Conservation (phyloP, 2,329 filamentous ascomycete species). For the Cercospora zeina region DNA sequence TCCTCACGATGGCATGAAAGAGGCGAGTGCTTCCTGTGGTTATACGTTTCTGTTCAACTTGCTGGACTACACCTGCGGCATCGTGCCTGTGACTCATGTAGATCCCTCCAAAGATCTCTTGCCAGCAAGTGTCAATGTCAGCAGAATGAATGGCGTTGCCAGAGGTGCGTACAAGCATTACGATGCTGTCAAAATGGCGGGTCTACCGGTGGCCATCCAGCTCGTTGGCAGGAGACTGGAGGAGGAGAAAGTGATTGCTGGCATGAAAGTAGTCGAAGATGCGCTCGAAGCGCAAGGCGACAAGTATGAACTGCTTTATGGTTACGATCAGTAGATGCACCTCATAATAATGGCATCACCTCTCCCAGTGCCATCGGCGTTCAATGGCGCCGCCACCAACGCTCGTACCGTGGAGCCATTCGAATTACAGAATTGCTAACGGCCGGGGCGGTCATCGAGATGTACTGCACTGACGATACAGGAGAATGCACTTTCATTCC, state of each 20-base stretch:
- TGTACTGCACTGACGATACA: not conserved
- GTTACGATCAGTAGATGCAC: constrained; percentile 15
- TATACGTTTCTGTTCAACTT: constrained; percentile 95
- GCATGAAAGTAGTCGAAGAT: constrained; percentile 77
- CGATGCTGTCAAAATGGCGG: constrained; percentile 78
- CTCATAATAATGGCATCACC: not conserved
- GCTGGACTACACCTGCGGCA: constrained; percentile 80
- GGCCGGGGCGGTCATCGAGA: not conserved
- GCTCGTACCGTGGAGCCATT: not conserved
- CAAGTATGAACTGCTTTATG: constrained; percentile 53
- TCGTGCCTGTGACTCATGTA: constrained; percentile 83
- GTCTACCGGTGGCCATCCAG: constrained; percentile 82
- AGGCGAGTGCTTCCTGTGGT: constrained; percentile 81
- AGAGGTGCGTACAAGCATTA: constrained; percentile 84
- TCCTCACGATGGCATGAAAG: constrained; percentile 81
- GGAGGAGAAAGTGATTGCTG: constrained; percentile 81
- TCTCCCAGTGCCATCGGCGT: not conserved
- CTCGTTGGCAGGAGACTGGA: constrained; percentile 76
- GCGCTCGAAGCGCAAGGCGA: constrained; percentile 61
- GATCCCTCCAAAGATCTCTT: constrained; percentile 68
- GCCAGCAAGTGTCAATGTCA: constrained; percentile 60
- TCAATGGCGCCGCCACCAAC: not conserved
- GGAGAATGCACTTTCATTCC: not conserved
- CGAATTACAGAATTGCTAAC: not conserved
- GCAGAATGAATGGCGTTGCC: constrained; percentile 74